Percentiles rank a stretch among this genome's conserved stretches.
phyloP scores from a whole-genome alignment of 1,139 yeast species.

The Lodderomyces margitis region DNA sequence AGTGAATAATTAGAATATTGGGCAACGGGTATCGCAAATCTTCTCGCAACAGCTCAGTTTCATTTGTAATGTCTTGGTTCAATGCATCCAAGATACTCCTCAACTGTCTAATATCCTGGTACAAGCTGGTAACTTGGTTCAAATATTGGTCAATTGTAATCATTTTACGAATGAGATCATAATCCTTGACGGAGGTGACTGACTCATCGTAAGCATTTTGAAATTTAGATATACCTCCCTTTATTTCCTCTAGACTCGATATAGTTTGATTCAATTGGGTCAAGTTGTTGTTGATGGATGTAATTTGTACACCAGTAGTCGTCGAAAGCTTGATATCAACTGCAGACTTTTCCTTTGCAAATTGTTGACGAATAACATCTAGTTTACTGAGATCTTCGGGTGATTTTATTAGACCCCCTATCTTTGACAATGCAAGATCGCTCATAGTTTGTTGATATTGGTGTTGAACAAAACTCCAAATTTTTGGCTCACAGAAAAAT shows the following conservation, averaged over 20 bases:
- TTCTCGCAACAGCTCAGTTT: slow-evolving; percentile 46
- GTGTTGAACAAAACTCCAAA: no score
- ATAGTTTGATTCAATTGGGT: slow-evolving; percentile 36
- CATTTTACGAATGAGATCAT: slow-evolving; percentile 57
- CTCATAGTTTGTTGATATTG: slow-evolving; percentile 28
- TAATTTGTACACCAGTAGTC: slow-evolving; percentile 61
- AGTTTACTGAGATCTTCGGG: slow-evolving; percentile 63
- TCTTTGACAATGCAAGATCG: slow-evolving; percentile 43
- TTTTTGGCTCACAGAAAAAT: background rate
- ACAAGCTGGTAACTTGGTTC: slow-evolving; percentile 64
- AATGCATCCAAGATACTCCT: slow-evolving; percentile 50
- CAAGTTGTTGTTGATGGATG: slow-evolving; percentile 45
- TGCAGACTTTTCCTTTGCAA: slow-evolving; percentile 66
- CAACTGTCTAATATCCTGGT: slow-evolving; percentile 60
- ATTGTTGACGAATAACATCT: slow-evolving; percentile 53
- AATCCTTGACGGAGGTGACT: slow-evolving; percentile 51
- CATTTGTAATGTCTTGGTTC: slow-evolving; percentile 52
- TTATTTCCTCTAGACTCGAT: slow-evolving; percentile 45
- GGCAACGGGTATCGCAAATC: slow-evolving; percentile 58
- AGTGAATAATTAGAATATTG: slow-evolving; percentile 66
- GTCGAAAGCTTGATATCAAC: slow-evolving; percentile 69
- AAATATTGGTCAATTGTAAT: slow-evolving; percentile 72
- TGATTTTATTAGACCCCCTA: slow-evolving; percentile 44
- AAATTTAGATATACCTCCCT: slow-evolving; percentile 57
- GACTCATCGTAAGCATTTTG: slow-evolving; percentile 56